A percentile compares a stretch with the other conserved stretches of the same genome.
These are phyloP conservation scores for Epichloe festucae DNA, from an alignment of 2,329 filamentous ascomycete genomes.

Conservation along the genomic window DNA sequence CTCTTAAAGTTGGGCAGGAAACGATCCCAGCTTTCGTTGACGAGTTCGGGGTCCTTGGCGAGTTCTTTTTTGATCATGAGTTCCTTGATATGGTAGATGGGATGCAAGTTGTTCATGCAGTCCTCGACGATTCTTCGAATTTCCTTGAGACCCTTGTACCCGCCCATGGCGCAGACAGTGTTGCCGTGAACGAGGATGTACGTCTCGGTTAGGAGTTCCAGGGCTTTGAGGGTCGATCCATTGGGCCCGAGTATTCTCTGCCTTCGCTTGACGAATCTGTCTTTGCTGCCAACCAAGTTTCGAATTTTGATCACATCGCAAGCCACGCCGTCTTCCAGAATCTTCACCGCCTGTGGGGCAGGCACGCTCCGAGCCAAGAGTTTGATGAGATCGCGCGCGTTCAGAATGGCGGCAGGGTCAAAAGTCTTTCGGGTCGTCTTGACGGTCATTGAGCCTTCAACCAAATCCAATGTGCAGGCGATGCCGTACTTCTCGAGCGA, in stretches of 20 bases:
- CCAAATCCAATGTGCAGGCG: constrained; percentile 81
- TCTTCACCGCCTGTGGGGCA: constrained; percentile 84
- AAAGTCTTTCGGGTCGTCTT: constrained; percentile 87
- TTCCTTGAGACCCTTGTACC: constrained; percentile 87
- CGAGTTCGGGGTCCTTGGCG: constrained; percentile 76
- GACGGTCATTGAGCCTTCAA: constrained; percentile 93
- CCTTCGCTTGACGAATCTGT: constrained; percentile 86
- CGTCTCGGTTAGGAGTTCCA: constrained; percentile 80
- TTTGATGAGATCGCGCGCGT: constrained; percentile 89
- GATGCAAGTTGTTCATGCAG: constrained; percentile 94
- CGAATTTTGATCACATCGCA: constrained; percentile 96
- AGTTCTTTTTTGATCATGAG: constrained; percentile 90
- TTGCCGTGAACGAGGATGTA: constrained; percentile 96
- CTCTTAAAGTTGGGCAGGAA: constrained; percentile 98
- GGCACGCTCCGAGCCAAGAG: constrained; percentile 84
- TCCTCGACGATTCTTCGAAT: constrained; percentile 81
- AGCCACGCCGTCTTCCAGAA: constrained; percentile 81
- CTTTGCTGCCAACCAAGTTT: constrained; percentile 81
- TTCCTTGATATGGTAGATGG: constrained; percentile 69
- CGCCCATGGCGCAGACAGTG: constrained; percentile 84
- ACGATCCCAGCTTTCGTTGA: constrained; percentile 83
- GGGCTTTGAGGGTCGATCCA: constrained; percentile 83
- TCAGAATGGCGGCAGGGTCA: constrained; percentile 85
- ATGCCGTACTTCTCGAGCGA: constrained; percentile 79
- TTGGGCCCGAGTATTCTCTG: constrained; percentile 87